phyloP scores from a whole-genome alignment of 352 stramenopile genomes.

The Chrysophaeum taylorii region DNA sequence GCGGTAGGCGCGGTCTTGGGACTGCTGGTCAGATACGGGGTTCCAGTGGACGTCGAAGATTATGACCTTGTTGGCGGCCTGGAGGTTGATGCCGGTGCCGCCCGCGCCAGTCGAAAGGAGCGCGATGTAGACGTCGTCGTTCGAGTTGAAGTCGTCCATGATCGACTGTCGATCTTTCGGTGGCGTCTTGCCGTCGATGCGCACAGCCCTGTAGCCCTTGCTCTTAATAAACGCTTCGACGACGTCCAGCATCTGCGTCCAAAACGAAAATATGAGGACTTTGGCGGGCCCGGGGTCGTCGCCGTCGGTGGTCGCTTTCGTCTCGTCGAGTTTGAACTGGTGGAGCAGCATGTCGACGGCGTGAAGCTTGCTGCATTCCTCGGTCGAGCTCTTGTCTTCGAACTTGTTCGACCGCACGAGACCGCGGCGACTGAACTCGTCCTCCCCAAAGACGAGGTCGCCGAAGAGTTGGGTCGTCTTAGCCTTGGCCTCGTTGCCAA shows the following conservation, averaged over 20 bases:
- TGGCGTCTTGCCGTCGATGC: conserved; percentile 36
- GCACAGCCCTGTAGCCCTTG: conserved; percentile 19
- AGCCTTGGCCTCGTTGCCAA: conserved; percentile 9
- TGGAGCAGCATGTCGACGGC: conserved; percentile 19
- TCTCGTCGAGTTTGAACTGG: conserved; percentile 30
- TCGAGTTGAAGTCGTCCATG: conserved; percentile 48
- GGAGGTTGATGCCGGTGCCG: conserved; percentile 42
- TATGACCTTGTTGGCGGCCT: conserved; percentile 34
- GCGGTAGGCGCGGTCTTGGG: conserved; percentile 49
- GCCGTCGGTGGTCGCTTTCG: no score
- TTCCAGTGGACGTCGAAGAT: conserved; percentile 56
- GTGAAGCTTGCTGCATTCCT: conserved; percentile 19
- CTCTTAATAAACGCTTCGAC: conserved; percentile 47
- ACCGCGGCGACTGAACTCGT: conserved; percentile 3
- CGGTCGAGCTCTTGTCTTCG: conserved; percentile 14
- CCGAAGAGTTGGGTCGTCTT: conserved; percentile 11
- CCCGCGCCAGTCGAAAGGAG: conserved; percentile 56
- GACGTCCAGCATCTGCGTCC: conserved; percentile 49
- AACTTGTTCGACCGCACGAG: conserved; percentile 7
- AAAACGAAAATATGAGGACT: conserved; percentile 55
- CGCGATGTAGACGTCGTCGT: conserved; percentile 43
- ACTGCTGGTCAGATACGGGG: conserved; percentile 51
- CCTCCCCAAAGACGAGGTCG: conserved; percentile 17
- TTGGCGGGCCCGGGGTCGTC: no score
- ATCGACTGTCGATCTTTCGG: conserved; percentile 36